Base-by-base conservation (phyloP, 75 land plant genomes). In the Isoetes taiwanensis region DNA sequence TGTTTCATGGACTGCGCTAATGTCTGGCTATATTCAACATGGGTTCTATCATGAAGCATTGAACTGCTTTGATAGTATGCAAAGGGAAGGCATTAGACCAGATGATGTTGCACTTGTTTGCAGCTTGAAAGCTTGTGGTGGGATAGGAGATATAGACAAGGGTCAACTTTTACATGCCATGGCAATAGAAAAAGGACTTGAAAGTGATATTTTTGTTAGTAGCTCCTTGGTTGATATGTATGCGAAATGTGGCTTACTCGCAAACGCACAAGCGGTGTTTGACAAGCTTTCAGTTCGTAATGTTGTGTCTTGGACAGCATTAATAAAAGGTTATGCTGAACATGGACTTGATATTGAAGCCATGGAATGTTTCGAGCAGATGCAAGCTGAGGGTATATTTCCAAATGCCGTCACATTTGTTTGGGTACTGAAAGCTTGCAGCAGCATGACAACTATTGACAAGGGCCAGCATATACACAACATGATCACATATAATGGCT, bases 181-280 rank as follows among this genome's bases (percentile, higher is more conserved):
- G 55, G 30, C 27, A 26, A 52, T 52, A n/a, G 30, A 16, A 2
- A 52, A 26, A 26, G 27, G 25, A 8, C 30, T 52, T 52, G 64
- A 52, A 25, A 30, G 6, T 11, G 27, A 52, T 20, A 5, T 2
- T 52, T 21, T 52, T 23, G 27, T 52, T 2, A 14, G 55, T 2
- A 52, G 30, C 12, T 6, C 55, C 27, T 26, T 23, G 12, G 55
- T 52, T 14, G 55, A 52, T 12, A 52, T 52, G 55, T 52, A 52
- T 23, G 78, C 70, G 0, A 78, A 73, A 30, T 73, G 78, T 66
- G 54, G 71, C 32, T 27, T 58, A 24, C 30, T 77, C 17, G 56
- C 52, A 4, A 8, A 34, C 4, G 63, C 63, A 60, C 24, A 28
- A 43, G 26, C 21, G 23, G 14, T 60, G 11, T 21, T 60, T 19